Percentiles rank a stretch among this genome's conserved stretches.
These are phyloP conservation scores for Talaromyces wortmannii DNA, from an alignment of 495 filamentous ascomycete species.

Conservation along the genomic window DNA sequence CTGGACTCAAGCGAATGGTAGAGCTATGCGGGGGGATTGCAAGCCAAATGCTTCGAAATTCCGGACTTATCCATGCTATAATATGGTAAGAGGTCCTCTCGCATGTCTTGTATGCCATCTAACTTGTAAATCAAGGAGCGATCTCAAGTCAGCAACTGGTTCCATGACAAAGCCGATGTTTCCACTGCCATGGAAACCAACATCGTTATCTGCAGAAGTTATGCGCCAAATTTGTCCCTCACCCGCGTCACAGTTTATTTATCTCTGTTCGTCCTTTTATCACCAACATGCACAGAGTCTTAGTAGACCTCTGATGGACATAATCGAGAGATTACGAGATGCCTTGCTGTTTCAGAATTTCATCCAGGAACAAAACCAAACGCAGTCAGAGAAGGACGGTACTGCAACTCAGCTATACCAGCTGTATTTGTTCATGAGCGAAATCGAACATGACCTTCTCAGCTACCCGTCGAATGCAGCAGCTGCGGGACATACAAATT, in stretches of 20 bases:
- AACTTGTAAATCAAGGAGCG: slow-evolving; percentile 12
- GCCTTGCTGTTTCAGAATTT: slow-evolving; percentile 14
- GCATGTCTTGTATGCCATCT: neutral
- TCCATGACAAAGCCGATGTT: slow-evolving; percentile 30
- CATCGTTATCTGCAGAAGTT: slow-evolving; percentile 17
- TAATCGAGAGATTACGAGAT: slow-evolving; percentile 18
- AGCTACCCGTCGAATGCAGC: slow-evolving; percentile 18
- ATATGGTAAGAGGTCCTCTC: slow-evolving; percentile 13
- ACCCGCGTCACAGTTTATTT: slow-evolving; percentile 14
- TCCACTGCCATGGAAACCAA: slow-evolving; percentile 21
- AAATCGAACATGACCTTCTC: slow-evolving; percentile 27
- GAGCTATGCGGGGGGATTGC: slow-evolving; percentile 26
- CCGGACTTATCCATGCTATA: slow-evolving; percentile 21
- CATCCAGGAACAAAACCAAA: neutral
- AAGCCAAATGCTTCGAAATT: slow-evolving; percentile 17
- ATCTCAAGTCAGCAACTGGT: slow-evolving; percentile 27
- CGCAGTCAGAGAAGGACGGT: neutral
- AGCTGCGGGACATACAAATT: neutral
- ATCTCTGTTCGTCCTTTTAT: slow-evolving; percentile 17
- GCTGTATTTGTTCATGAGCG: slow-evolving; percentile 25
- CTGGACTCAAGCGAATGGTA: slow-evolving; percentile 26
- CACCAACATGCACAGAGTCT: slow-evolving; percentile 13
- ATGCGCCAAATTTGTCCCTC: slow-evolving; percentile 20
- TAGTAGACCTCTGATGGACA: slow-evolving; percentile 13
- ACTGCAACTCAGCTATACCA: slow-evolving; percentile 13